Base-by-base conservation (phyloP, 768 basidiomycete genomes). In the Leccinum ochraceum region DNA sequence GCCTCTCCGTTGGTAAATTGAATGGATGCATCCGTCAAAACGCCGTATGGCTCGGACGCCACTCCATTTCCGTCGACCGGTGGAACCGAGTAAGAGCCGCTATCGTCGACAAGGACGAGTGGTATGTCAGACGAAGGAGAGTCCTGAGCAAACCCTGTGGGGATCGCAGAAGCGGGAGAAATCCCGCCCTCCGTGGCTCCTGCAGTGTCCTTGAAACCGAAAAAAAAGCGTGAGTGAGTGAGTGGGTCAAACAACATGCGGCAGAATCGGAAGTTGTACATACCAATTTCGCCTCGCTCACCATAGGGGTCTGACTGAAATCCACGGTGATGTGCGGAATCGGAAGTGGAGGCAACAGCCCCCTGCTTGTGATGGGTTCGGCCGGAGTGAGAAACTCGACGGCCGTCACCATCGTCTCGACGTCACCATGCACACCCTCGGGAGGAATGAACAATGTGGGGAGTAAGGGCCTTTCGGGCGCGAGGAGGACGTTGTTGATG, bases 401-500 rank as follows among this genome's bases (percentile, higher is more conserved):
- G n/a, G 70, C 69, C 1, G 69, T 70, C 37, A 72, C 66, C 70
- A 70, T 70, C 6, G 39, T 50, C 36, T 72, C 70, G 46, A 57
- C 6, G 53, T 71, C 69, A 20, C 56, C 54, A 4, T 56, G 26
- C 24, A 52, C 58, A 16, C 32, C 51, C 36, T 53, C 44, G 44
- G 44, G 20, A 46, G 44, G 44, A 0, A 46, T 46, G 20, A 11
- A 20, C 44, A 72, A 14, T 44, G 65, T 2, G 60, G 32, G n/a
- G 58, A 55, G 36, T 17, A 39, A 52, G 6, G 82, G 83, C 56
- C 79, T 79, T 32, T 76, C 72, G 10, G 89, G 89, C 2, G 84
- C 75, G 36, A 69, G 76, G 64, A 83, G 81, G 56, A 90, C 75
- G 70, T 92, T 90, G 73, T 94, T 94, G 20, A 86, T 69, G 72